These are phyloP conservation scores for Podaxis mareebaensis DNA, from an alignment of 768 basidiomycete species.

Conservation along the genomic window DNA sequence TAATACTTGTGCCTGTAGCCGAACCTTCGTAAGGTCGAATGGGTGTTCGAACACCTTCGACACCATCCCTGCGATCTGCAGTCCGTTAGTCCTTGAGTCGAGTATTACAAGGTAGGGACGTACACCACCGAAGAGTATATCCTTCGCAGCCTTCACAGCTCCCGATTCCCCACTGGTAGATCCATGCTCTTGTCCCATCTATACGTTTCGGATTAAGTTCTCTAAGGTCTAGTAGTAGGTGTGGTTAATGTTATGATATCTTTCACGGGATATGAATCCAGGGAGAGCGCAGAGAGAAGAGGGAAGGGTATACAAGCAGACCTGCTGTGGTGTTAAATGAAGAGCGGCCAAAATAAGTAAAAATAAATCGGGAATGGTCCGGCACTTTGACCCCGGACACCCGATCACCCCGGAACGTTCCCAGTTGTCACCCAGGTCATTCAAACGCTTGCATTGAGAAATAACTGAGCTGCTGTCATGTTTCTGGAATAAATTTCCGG, in stretches of 20 bases:
- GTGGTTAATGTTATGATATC: background rate
- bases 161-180: background rate
- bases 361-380: background rate
- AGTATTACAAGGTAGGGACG: conserved; percentile 24
- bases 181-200: conserved; percentile 8
- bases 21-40: conserved; percentile 93
- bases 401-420: background rate
- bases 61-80: conserved; percentile 80
- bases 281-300: background rate
- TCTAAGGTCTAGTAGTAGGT: background rate
- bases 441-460: background rate
- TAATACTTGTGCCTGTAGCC: conserved; percentile 88
- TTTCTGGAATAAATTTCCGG: no score
- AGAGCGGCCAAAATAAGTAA: no score
- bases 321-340: conserved; percentile 1
- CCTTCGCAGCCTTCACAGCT: conserved; percentile 35
- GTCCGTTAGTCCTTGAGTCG: background rate
- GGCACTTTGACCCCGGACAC: background rate
- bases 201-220: background rate
- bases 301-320: background rate
- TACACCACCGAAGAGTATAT: conserved; percentile 60
- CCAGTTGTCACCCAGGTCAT: background rate
- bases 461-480: background rate
- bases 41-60: conserved; percentile 90
- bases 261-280: background rate